phyloP scores from a whole-genome alignment of 305 asterid species.

The Fraxinus velutina region DNA sequence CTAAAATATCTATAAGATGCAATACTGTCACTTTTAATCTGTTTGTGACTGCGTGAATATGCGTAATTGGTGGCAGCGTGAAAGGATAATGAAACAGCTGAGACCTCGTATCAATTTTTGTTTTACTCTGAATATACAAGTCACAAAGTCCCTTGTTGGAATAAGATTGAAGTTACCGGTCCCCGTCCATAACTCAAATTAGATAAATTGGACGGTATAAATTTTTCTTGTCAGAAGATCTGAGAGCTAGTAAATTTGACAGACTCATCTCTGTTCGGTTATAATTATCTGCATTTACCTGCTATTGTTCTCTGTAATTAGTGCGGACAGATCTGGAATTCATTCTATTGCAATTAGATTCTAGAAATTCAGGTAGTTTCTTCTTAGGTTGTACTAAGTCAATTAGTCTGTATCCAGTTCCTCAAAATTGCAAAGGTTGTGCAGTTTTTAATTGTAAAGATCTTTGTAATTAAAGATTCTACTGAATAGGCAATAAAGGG shows the following conservation, averaged over 20 bases:
- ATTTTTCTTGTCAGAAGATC: neutral
- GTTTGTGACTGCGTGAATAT: neutral
- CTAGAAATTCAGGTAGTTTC: neutral
- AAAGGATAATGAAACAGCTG: slow-evolving; percentile 8
- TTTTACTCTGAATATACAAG: neutral
- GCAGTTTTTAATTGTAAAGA: neutral
- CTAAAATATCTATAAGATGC: neutral
- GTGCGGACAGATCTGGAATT: neutral
- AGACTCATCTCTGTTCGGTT: neutral
- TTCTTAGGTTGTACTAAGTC: neutral
- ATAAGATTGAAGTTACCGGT: neutral
- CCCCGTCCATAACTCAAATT: neutral
- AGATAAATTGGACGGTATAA: neutral
- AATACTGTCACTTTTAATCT: neutral
- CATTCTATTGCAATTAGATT: neutral
- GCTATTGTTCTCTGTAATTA: neutral
- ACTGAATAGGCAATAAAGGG: neutral
- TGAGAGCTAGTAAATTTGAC: neutral
- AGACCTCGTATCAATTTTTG: neutral
- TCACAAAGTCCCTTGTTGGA: neutral
- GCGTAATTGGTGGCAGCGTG: neutral
- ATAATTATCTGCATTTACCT: neutral
- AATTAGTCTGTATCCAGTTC: neutral
- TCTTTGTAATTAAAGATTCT: neutral
- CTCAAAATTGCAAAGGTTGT: neutral